Evolutionary conservation across 306 rosid species (phyloP).

Genomic region (Malus domestica): ASM211411v1 NC_041805.1:5649501-5650000

Average conservation of each 20-base stretch:
- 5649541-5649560: conserved; percentile 17
- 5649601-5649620: conserved; percentile 8
- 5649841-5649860: conserved; percentile 10
- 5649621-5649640: conserved; percentile 8
- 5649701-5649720: conserved; percentile 16
- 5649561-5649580: conserved; percentile 20
- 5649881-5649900: conserved; percentile 9
- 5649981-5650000: conserved; percentile 7
- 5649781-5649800: conserved; percentile 8
- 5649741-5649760: conserved; percentile 6
- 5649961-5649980: conserved; percentile 15
- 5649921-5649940: neutral
- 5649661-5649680: conserved; percentile 14
- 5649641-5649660: conserved; percentile 22
- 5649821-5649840: neutral
- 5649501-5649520: conserved; percentile 4
- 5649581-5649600: conserved; percentile 12
- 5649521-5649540: neutral
- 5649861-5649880: conserved; percentile 18
- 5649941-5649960: conserved; percentile 14
- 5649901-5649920: conserved; percentile 18
- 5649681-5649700: neutral
- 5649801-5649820: conserved; percentile 1
- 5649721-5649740: conserved; percentile 1
- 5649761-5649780: conserved; percentile 7